Evolutionary conservation across 202 grass and related monocot genomes (phyloP), one percentile per base, ranked within the genome.

Genomic region (Zizania palustris): DNA sequence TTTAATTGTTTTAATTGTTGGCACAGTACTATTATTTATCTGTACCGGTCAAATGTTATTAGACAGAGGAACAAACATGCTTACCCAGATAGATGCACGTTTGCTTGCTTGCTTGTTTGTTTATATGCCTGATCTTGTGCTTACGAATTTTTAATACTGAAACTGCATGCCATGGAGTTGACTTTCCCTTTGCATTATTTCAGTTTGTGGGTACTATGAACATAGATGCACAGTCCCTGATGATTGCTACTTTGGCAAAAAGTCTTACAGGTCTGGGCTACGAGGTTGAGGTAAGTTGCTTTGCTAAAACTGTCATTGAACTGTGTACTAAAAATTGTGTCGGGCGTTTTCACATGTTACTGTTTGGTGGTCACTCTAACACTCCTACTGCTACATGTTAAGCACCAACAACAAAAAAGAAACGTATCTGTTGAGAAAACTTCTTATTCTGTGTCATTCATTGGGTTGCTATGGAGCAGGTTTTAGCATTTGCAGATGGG

Each of bases 171-270:
- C 59, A 64, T 80, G 63, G 65, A 80, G 49, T 71, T 84, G 76
- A 80, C 81, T 88, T 44, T 80, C 49, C 41, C 50, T 28, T 40
- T 19, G 11, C 3, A 11, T 68, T 82, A 19, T 84, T 89, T 88
- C 78, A 98, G 95, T 87, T 92, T 73, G 77, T 90, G 78, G 80
- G 80, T 78, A 90, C 38, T 65, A 78, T 76, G 85, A 70, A 81
- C 71, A 72, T 79, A 53, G 85, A 94, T 76, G 70, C 89, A 72
- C 77, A 88, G 77, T 83, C 87, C 45, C 67, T 98, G 63, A 89
- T 98, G 95, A 85, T 98, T 66, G 67, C 93, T 42, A 95, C 91
- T 81, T 50, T 95, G 72, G 83, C 85, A 28, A 92, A 87, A 71
- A 71, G 83, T 64, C 87, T 98, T 40, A 74, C 45, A 5, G 81